These are phyloP conservation scores for Coemansia sp. DNA, from an alignment of 192 early-diverging fungal genomes.

Conservation along the genomic window DNA sequence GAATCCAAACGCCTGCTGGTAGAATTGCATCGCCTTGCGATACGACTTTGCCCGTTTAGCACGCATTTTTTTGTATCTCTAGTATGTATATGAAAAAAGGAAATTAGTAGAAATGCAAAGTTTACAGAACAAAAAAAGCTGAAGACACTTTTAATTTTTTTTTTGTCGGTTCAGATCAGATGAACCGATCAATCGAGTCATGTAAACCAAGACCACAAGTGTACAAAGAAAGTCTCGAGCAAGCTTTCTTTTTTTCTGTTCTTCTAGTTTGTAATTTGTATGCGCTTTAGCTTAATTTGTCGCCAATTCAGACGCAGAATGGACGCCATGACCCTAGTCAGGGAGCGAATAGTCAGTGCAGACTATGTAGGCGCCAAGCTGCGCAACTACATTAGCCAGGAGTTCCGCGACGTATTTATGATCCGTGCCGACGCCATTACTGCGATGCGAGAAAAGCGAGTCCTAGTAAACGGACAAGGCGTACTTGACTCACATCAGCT, in stretches of 20 bases:
- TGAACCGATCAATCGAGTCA: background rate
- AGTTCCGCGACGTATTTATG: conserved; percentile 33
- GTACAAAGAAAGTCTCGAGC: background rate
- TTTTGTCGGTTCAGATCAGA: background rate
- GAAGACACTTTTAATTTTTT: background rate
- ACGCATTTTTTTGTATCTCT: conserved; percentile 63
- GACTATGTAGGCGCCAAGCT: conserved; percentile 31
- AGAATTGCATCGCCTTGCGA: conserved; percentile 81
- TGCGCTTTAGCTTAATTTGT: conserved; percentile 4
- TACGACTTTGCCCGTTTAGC: conserved; percentile 81
- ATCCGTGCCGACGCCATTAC: conserved; percentile 28
- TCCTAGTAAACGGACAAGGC: conserved; percentile 59
- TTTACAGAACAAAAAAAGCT: background rate
- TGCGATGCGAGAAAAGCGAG: conserved; percentile 44
- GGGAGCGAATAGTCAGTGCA: conserved; percentile 7
- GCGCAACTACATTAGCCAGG: conserved; percentile 31
- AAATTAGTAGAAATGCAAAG: background rate
- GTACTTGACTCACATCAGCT: conserved; percentile 58
- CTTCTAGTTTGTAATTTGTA: background rate
- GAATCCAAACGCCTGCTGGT: conserved; percentile 81
- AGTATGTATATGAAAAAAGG: background rate
- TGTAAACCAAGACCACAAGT: background rate
- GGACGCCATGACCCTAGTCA: conserved; percentile 2
- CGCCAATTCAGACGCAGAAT: conserved; percentile 1
- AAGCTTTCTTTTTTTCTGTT: background rate